These are phyloP conservation scores for Kwoniella shandongensis DNA, from an alignment of 768 basidiomycete species.

Conservation along the genomic window DNA sequence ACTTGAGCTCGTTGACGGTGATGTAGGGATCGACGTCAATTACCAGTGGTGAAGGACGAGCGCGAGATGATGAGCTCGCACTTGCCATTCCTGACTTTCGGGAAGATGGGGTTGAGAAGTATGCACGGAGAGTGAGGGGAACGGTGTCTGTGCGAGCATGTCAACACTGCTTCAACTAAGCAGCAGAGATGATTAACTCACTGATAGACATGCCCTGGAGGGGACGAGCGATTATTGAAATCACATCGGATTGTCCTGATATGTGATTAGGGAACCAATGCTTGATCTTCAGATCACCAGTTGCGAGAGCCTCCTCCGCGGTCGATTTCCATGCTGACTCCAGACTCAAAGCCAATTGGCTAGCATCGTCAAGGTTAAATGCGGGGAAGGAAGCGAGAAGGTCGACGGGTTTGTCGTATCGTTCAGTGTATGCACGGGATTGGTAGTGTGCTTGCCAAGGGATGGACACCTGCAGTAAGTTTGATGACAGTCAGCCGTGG, in stretches of 20 bases:
- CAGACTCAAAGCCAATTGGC: conserved; percentile 31
- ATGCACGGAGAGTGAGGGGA: conserved; percentile 36
- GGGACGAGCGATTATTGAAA: conserved; percentile 42
- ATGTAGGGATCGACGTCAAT: conserved; percentile 32
- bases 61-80: conserved; percentile 3
- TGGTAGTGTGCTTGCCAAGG: conserved; percentile 43
- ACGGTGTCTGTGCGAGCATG: background rate
- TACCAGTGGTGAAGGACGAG: conserved; percentile 23
- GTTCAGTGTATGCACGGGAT: conserved; percentile 33
- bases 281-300: conserved; percentile 14
- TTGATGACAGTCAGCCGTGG: background rate
- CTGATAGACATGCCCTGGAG: conserved; percentile 13
- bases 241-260: conserved; percentile 24
- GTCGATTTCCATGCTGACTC: conserved; percentile 11
- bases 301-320: background rate
- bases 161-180: background rate
- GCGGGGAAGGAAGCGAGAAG: conserved; percentile 46
- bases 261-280: conserved; percentile 30
- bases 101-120: conserved; percentile 29
- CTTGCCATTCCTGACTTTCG: background rate
- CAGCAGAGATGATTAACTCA: conserved; percentile 12
- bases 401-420: conserved; percentile 33
- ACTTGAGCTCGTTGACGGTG: conserved; percentile 41
- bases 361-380: conserved; percentile 44
- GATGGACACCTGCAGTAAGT: conserved; percentile 36